Base-by-base conservation (phyloP, 2,329 filamentous ascomycete genomes). In the Fusarium sp. region DNA sequence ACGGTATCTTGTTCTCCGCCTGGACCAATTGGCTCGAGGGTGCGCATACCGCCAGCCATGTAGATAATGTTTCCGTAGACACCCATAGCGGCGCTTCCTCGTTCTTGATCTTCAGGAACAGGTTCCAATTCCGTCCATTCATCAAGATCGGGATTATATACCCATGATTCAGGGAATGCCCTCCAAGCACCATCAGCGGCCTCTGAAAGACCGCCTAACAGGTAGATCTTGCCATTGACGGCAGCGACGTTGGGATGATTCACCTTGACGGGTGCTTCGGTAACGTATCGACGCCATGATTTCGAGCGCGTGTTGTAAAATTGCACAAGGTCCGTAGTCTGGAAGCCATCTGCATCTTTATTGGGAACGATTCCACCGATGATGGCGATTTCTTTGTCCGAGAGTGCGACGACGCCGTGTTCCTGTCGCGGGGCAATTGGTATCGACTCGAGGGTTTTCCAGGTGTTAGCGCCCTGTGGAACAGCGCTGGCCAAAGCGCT, bases 161-260 rank as follows among this genome's bases (percentile, higher is more conserved):
- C 74, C 59, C 73, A 78, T 6, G 73, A 74, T 11, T 76, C 66
- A 0, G 67, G 28, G 4, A 75, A 55, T 1, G 75, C 76, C 14
- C 59, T 45, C 78, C 78, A 81, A 1, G 67, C 64, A 19, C 56
- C 65, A 14, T 74, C 63, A 14, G 60, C 43, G 6, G 67, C 69
- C 10, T 67, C 72, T 3, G 67, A 67, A 2, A 83, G 73, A 0
- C 79, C 81, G 8, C 82, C 81, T 4, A 83, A 71, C 0, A 83
- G 50, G 57, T 82, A 82, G 14, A 82, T 73, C 55, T 79, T 79
- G 45, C 76, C 76, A 44, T 78, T 61, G 4, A 80, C 71, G 0
- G 69, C 77, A 9, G 77, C 81, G 21, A 75, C 77, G 52, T 83
- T 83, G 46, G 76, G 71, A 54, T 83, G 80, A 49, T 81, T 82